Evolutionary conservation across 78 protist species (phyloP).

Genomic region (slime mould (Dictyostelium discoideum)): DNA sequence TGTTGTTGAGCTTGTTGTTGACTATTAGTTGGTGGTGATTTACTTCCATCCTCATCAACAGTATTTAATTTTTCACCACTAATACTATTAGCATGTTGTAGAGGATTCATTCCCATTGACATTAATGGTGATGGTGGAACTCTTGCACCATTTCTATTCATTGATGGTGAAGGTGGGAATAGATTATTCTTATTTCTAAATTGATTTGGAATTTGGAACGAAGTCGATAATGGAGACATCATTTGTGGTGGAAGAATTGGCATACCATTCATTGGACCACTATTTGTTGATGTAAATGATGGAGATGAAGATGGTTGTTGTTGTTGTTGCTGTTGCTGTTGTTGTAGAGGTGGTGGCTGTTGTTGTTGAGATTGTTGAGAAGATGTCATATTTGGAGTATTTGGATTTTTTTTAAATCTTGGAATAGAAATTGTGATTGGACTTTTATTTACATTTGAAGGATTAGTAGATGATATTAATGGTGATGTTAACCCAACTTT

Average conservation of each 20-base stretch:
- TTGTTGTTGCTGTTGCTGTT: background rate
- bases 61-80: background rate
- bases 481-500: constrained; percentile 1
- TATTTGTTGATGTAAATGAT: background rate
- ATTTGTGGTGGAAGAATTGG: background rate
- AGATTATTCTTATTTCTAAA: background rate
- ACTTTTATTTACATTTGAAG: background rate
- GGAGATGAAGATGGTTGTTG: background rate
- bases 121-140: constrained; percentile 8
- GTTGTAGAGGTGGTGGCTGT: background rate
- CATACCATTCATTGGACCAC: background rate
- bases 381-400: background rate
- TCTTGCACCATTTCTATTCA: constrained; percentile 4
- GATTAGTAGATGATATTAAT: background rate
- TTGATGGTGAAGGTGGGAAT: background rate
- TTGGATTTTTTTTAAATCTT: constrained; percentile 41
- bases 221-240: background rate
- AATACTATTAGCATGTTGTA: background rate
- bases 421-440: constrained; percentile 67
- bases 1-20: background rate
- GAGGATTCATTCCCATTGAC: background rate
- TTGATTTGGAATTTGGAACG: constrained; percentile 12
- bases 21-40: constrained; percentile 15
- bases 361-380: background rate
- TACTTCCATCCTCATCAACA: constrained; percentile 5